These are phyloP conservation scores for Penicillium malachiteum DNA, from an alignment of 495 filamentous ascomycete species.

Conservation along the genomic window DNA sequence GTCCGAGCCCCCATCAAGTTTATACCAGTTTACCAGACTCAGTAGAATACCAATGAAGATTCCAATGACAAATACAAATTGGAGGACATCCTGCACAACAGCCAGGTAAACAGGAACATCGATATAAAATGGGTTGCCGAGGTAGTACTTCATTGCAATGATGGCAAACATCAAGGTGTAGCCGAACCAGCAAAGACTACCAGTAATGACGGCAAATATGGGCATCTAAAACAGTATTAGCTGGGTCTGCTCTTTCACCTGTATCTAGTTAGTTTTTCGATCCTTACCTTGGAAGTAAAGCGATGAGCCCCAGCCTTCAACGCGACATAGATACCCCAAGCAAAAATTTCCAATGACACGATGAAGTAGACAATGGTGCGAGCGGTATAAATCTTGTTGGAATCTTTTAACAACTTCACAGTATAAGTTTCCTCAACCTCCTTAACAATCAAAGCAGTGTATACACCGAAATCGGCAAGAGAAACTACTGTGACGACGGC, in stretches of 20 bases:
- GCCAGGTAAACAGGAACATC: conserved; percentile 10
- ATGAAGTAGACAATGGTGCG: conserved; percentile 17
- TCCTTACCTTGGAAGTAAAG: conserved; percentile 22
- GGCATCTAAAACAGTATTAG: conserved; percentile 9
- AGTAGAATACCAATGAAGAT: conserved; percentile 24
- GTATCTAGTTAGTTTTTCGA: no score
- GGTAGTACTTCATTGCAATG: conserved; percentile 17
- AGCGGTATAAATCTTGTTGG: conserved; percentile 8
- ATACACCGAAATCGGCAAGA: conserved; percentile 16
- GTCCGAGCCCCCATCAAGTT: conserved; percentile 4
- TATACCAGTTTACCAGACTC: conserved; percentile 21
- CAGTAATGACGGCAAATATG: conserved; percentile 10
- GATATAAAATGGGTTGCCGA: not conserved
- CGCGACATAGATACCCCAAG: conserved; percentile 18
- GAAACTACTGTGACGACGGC: conserved; percentile 13
- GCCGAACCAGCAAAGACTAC: conserved; percentile 23
- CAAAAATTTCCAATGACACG: conserved; percentile 22
- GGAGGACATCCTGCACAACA: conserved; percentile 5
- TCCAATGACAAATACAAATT: conserved; percentile 22
- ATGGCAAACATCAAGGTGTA: conserved; percentile 14
- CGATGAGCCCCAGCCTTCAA: conserved; percentile 21
- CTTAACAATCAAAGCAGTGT: conserved; percentile 13
- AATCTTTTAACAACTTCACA: not conserved
- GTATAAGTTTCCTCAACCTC: not conserved
- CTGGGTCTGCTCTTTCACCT: no score